phyloP scores from a whole-genome alignment of 2,329 filamentous ascomycete species.

The Trichoderma endophyticum region DNA sequence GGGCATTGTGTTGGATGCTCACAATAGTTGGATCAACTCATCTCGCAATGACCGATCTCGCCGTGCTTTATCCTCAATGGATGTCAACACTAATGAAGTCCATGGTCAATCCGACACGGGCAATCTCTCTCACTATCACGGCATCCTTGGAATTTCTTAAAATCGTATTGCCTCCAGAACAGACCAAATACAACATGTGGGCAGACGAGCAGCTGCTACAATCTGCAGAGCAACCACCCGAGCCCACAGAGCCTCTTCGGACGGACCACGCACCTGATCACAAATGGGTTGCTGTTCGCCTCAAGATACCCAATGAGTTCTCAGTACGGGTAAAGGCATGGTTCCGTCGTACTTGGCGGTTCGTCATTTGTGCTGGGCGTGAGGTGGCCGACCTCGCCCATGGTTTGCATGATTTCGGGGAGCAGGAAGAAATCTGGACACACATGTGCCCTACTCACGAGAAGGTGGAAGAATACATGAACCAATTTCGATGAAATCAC shows the following conservation, averaged over 20 bases:
- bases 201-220: constrained; percentile 52
- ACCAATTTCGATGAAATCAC: constrained; percentile 1
- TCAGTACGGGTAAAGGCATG: constrained; percentile 45
- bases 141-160: constrained; percentile 61
- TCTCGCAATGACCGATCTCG: constrained; percentile 64
- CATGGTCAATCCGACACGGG: constrained; percentile 59
- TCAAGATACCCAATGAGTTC: constrained; percentile 59
- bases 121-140: constrained; percentile 61
- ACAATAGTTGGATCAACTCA: constrained; percentile 60
- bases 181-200: constrained; percentile 50
- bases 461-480: constrained; percentile 5
- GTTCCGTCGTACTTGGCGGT: constrained; percentile 36
- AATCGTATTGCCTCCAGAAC: constrained; percentile 46
- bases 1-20: constrained; percentile 48
- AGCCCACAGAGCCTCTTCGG: constrained; percentile 44
- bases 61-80: constrained; percentile 58
- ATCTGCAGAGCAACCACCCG: constrained; percentile 36
- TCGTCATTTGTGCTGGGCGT: constrained; percentile 3
- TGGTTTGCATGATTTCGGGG: constrained; percentile 23
- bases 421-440: constrained; percentile 27
- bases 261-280: constrained; percentile 53
- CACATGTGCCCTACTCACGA: constrained; percentile 23
- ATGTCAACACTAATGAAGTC: constrained; percentile 59
- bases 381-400: constrained; percentile 19
- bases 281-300: constrained; percentile 55